Evolutionary conservation across 345 rosid species (phyloP), one percentile per base, ranked within the genome.

Genomic region (Bretschneidera sinensis): DNA sequence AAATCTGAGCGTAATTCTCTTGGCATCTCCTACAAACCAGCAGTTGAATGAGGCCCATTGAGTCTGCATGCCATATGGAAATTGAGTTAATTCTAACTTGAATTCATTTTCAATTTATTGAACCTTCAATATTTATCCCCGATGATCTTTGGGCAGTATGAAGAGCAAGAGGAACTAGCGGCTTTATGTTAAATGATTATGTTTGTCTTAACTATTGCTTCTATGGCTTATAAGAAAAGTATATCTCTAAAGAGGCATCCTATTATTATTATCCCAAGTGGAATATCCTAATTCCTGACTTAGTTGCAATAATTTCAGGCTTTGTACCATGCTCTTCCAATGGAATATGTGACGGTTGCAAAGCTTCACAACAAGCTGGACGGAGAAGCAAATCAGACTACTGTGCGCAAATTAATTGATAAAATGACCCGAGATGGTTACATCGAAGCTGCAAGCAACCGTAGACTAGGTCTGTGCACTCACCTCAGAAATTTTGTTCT

Each of bases 371-470:
- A 54, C 68, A 79, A 80, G 89, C 80, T 94, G 60, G 79, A 81
- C 11, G 91, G 92, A 61, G 87, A 86, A 74, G 90, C 84, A 53
- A 88, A 75, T 57, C 99, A 72, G 75, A 49, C 65, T 5, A 71
- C 78, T 11, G 86, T 83, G 51, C 85, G 91, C 69, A 85, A 86
- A 63, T 63, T 94, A 67, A 61, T 94, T 48, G 84, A 77, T 43
- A 85, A 79, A 61, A 94, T 94, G 97, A 74, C 75, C 52, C 71
- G 28, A 66, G 95, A 94, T 43, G 99, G 99, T 65, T 81, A 82
- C 20, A 56, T 94, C 54, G 89, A 83, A 81, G 82, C 92, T 71
- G 83, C 76, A 82, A 73, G 85, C 61, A 90, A 39, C 72, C 85
- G 89, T 6, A 74, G 95, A 80, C 95, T 94, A 65, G 97, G 99